Base-by-base conservation (phyloP, 129 eudicot species). In the carrot (Daucus carota) region DNA sequence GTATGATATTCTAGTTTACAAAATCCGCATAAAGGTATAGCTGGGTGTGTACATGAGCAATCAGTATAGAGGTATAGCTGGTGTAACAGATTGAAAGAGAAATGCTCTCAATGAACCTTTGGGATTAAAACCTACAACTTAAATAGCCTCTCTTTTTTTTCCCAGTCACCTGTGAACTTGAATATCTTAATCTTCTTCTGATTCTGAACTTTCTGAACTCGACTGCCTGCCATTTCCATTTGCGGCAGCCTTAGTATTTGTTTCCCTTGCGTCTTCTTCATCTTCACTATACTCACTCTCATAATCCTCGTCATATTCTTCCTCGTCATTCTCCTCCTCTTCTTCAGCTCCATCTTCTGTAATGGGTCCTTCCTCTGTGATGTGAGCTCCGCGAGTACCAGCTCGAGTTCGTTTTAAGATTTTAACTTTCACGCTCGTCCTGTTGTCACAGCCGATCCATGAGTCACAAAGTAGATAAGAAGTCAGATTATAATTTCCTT, bases 211-310 rank as follows among this genome's bases (percentile, higher is more conserved):
- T 73, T 83, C 90, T 50, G 91, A 85, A 74, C 75, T 76, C 44
- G 91, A 88, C 77, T 78, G 60, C 50, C 80, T 76, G 22, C 79
- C 88, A 24, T 82, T 70, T 77, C 81, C 83, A 70, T 42, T 77
- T 42, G 76, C 81, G 52, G 52, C 59, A 13, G 76, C 78, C 31
- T 79, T 82, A 63, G 45, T 78, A 43, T 77, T 85, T 14, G 76
- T 73, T 43, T 80, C 79, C 10, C 44, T 59, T 16, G 32, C 44
- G 31, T 87, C 93, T 18, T 90, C 98, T 73, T 93, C 97, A 75
- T 92, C 98, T 79, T 93, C 98, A 80, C 98, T 94, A 34, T 94
- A 94, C 82, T 94, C 98, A 34, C 98, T 94, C 92, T 91, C 92
- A 52, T 84, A 81, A 66, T 91, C 97, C 69, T 88, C 98, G 31